Conservation (phyloP, 2,329 filamentous ascomycete species). For the Cladosporium sp. region DNA sequence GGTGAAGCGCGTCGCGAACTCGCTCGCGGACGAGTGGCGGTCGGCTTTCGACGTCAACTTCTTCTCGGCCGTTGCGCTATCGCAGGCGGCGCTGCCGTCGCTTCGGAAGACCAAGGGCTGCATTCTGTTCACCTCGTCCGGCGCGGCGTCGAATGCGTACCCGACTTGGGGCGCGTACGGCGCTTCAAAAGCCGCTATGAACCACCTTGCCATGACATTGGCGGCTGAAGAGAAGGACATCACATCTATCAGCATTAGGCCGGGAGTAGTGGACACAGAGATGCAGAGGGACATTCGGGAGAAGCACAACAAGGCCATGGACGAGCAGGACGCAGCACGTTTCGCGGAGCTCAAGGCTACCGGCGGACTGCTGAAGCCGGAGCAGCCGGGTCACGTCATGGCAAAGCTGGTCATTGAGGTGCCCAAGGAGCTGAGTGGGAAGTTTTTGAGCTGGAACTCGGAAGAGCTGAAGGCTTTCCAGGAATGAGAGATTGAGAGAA, state of each 20-base stretch:
- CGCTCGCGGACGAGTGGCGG: conserved; percentile 68
- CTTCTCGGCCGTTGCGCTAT: conserved; percentile 73
- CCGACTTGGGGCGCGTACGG: conserved; percentile 75
- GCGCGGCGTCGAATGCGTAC: conserved; percentile 63
- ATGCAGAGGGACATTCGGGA: conserved; percentile 84
- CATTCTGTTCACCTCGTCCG: conserved; percentile 74
- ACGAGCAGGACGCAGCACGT: conserved; percentile 50
- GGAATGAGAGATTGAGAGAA: conserved; percentile 13
- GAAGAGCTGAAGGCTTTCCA: conserved; percentile 29
- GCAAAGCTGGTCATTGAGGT: conserved; percentile 66
- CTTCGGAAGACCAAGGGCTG: conserved; percentile 63
- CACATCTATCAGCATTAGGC: conserved; percentile 64
- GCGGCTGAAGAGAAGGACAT: conserved; percentile 71
- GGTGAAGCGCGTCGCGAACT: conserved; percentile 62
- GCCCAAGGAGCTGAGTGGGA: conserved; percentile 63
- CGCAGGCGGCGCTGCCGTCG: conserved; percentile 64
- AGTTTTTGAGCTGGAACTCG: conserved; percentile 58
- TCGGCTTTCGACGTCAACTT: conserved; percentile 75
- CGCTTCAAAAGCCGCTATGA: conserved; percentile 74
- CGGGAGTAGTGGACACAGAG: conserved; percentile 78
- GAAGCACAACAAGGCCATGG: conserved; percentile 57
- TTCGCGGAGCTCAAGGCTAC: conserved; percentile 65
- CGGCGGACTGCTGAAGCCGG: conserved; percentile 69
- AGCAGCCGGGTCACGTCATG: conserved; percentile 81
- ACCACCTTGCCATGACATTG: conserved; percentile 69